Base-by-base conservation (phyloP, 2,329 filamentous ascomycete species). In the Pestalotiopsis sp. region DNA sequence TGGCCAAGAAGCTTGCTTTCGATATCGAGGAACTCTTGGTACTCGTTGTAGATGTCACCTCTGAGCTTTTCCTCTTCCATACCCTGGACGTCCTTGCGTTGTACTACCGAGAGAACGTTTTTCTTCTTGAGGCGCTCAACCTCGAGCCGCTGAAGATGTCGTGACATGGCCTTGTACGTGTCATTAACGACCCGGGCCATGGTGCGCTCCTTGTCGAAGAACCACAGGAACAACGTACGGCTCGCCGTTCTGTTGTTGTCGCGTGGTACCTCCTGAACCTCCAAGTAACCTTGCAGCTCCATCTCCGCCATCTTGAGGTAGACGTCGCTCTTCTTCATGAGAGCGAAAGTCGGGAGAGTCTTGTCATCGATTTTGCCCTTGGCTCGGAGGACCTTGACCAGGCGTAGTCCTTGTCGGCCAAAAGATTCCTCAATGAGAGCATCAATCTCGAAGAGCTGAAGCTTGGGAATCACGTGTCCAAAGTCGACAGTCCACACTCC, bases 301-400 rank as follows among this genome's bases (percentile, higher is more conserved):
- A 99, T 93, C 70, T 91, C 90, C 14, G 93, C 91, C 80, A 98
- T 91, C 71, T 94, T 92, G 68, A 91, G 90, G 61, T 96, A 93
- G 27, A 98, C 89, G 66, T 97, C 93, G 68, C 92, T 90, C 75
- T 95, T 93, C 68, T 92, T 92, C 84, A 98, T 91, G 70, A 99
- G 88, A 66, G 92, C 93, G 68, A 94, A 86, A 64, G 91, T 90
- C 49, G 93, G 92, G 13, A 98, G 86, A 70, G 93, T 91, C 80
- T 97, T 97, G 80, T 99, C 96, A 73, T 98, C 95, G n/a, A 98
- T 85, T 77, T 96, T 97, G 66, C 96, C 96, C 77, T 95, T 94
- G 69, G 92, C 91, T 52, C 92, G 88, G 23, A 99, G 86, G 67
- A 98, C 94, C 23, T 94, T 92, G 23, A 94, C 88, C n/a, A 99